phyloP scores from a whole-genome alignment of 2,329 filamentous ascomycete species.

The Cryphonectria radicalis region DNA sequence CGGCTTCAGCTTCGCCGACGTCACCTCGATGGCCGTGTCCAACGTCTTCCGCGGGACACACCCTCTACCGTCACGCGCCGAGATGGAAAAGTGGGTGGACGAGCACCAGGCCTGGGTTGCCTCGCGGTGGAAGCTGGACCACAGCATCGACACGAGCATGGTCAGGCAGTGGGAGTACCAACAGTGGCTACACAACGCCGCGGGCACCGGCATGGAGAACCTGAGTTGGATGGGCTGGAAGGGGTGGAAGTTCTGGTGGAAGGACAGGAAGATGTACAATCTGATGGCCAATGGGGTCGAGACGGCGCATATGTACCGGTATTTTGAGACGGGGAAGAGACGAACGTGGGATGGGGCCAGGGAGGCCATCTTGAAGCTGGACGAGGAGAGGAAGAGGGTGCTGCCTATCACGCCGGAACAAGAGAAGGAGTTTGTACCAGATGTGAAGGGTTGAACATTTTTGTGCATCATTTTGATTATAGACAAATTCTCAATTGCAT shows the following conservation, averaged over 20 bases:
- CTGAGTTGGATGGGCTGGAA: conserved; percentile 29
- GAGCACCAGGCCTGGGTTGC: conserved; percentile 41
- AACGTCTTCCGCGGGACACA: conserved; percentile 49
- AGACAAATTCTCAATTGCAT: background rate
- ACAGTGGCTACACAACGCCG: conserved; percentile 26
- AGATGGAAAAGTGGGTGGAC: conserved; percentile 44
- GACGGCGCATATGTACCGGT: conserved; percentile 29
- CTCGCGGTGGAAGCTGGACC: conserved; percentile 35
- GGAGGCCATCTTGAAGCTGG: conserved; percentile 28
- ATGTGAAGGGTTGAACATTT: background rate
- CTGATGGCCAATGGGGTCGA: conserved; percentile 29
- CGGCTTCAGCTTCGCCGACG: conserved; percentile 46
- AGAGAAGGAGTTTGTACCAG: conserved; percentile 18
- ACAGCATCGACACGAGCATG: conserved; percentile 22
- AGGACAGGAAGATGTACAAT: conserved; percentile 28
- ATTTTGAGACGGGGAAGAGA: conserved; percentile 31
- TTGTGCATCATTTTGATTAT: background rate
- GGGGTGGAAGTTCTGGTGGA: conserved; percentile 29
- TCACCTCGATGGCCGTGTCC: conserved; percentile 49
- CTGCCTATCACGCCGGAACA: conserved; percentile 24
- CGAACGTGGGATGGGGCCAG: conserved; percentile 30
- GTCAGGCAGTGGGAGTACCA: conserved; percentile 30
- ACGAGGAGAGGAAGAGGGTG: conserved; percentile 19
- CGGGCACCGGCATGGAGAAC: conserved; percentile 30
- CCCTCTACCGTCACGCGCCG: conserved; percentile 39